phyloP scores from a whole-genome alignment of 306 rosid genomes.

The Cicer pinnatifidum region DNA sequence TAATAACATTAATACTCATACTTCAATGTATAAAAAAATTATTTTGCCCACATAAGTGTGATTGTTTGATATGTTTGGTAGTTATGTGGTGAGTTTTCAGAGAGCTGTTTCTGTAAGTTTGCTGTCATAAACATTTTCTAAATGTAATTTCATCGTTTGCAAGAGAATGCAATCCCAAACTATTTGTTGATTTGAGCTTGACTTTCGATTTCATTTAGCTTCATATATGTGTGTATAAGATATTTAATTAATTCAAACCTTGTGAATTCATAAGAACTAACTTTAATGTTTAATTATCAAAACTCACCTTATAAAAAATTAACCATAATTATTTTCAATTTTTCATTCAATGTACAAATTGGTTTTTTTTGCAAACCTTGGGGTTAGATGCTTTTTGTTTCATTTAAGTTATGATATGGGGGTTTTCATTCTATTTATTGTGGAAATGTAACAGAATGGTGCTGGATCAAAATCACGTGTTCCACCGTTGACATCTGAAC shows the following conservation, averaged over 20 bases:
- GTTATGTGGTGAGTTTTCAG: conserved; percentile 26
- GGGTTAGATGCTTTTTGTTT: conserved; percentile 32
- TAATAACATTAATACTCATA: not conserved
- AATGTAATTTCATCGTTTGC: conserved; percentile 23
- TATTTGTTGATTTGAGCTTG: conserved; percentile 27
- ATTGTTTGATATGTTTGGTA: conserved; percentile 21
- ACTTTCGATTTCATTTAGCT: conserved; percentile 14
- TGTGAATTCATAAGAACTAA: conserved; percentile 8
- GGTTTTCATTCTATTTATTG: conserved; percentile 30
- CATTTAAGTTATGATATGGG: conserved; percentile 22
- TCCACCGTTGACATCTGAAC: conserved; percentile 67
- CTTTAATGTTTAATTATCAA: not conserved
- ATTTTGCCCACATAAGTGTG: conserved; percentile 4
- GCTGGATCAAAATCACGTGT: conserved; percentile 70
- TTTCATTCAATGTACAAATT: conserved; percentile 25
- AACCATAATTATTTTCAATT: conserved; percentile 1
- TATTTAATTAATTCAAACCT: conserved; percentile 23
- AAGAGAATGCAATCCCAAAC: not conserved
- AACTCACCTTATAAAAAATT: not conserved
- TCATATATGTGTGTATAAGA: not conserved
- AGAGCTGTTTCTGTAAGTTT: not conserved
- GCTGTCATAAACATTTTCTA: conserved; percentile 7
- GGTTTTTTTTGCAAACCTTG: conserved; percentile 14
- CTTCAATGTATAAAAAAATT: not conserved
- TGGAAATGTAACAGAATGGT: conserved; percentile 67